A percentile compares a stretch with the other conserved stretches of the same genome.
Evolutionary conservation across 2,329 filamentous ascomycete genomes (phyloP).

Genomic region (Paecilomyces niveus): DNA sequence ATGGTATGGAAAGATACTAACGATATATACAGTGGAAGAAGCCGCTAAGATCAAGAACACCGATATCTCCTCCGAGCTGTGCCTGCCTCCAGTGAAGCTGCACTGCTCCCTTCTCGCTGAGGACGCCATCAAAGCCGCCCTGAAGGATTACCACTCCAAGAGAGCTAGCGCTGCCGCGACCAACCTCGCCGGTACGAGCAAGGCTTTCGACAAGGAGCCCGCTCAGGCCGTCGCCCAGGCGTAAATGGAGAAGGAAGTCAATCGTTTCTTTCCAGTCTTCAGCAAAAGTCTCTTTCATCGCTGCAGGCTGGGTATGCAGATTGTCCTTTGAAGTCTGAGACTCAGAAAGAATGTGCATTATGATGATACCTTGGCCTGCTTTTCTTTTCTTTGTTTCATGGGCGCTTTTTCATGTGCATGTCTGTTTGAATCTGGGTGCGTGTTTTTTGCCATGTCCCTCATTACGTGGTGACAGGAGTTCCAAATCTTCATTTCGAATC

Average conservation of each 20-base stretch:
- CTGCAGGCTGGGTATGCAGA: neutral
- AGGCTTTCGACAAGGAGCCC: conserved; percentile 2
- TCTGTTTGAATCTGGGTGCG: neutral
- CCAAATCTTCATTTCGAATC: neutral
- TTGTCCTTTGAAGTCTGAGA: neutral
- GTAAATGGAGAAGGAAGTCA: neutral
- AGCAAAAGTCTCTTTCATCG: neutral
- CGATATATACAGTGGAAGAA: conserved; percentile 58
- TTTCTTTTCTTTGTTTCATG: neutral
- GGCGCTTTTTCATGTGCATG: neutral
- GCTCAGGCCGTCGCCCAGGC: conserved; percentile 2
- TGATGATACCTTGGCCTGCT: neutral
- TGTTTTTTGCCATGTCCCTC: neutral
- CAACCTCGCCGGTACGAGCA: conserved; percentile 63
- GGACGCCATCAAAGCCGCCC: conserved; percentile 87
- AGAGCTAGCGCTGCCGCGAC: conserved; percentile 70
- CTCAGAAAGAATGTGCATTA: neutral
- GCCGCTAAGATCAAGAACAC: conserved; percentile 91
- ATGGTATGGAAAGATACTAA: conserved; percentile 3
- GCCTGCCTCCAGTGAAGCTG: conserved; percentile 78
- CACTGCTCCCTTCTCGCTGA: conserved; percentile 92
- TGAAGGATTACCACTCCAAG: conserved; percentile 86
- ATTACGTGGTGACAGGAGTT: neutral
- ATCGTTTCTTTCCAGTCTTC: neutral
- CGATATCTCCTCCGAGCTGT: conserved; percentile 95